Base-by-base conservation (phyloP, 2,329 filamentous ascomycete genomes). In the Pseudogymnoascus sp. region DNA sequence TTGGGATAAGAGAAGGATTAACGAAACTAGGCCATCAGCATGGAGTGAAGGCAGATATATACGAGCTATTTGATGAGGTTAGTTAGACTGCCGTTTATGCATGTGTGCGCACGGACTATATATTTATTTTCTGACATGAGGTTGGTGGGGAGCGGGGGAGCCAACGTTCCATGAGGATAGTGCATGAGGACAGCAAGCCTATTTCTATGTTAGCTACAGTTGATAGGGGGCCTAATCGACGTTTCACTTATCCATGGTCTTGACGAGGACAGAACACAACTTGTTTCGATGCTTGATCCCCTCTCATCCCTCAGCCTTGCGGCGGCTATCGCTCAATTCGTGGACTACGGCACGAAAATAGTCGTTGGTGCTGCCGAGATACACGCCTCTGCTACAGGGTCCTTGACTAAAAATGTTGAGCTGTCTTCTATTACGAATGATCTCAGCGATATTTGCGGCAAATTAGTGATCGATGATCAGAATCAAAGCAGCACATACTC, bases 311-410 rank as follows among this genome's bases (percentile, higher is more conserved):
- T 80, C 35, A 71, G 76, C 3, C 70, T 81, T 3, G 72, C 77
- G 8, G 75, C 75, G 4, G 71, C 71, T 39, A 69, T 80, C n/a
- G 72, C 80, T 57, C 73, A 75, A 12, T 75, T 81, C 39, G 72
- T 80, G 58, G 75, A 78, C 53, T 72, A 74, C 57, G 75, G 74
- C 37, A 74, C 72, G 12, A 77, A 79, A 58, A 74, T 74, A 58
- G 70, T 78, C 12, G 71, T 72, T 0, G 74, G 76, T 60, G 75
- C 76, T 8, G 71, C 78, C 9, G 75, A 78, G 41, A 76, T 80
- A 25, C 71, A 75, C 12, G 75, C 79, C 66, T 76, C 76, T 3
- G 77, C 78, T 61, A 74, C 77, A n/a, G 69, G 77, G 12, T 37
- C 15, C 2, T 50, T 37, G 35, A n/a, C 35, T 14, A 37, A 37